Evolutionary conservation across 2,329 filamentous ascomycete genomes (phyloP), one percentile per base, ranked within the genome.

Genomic region (Alternaria incomplexa): DNA sequence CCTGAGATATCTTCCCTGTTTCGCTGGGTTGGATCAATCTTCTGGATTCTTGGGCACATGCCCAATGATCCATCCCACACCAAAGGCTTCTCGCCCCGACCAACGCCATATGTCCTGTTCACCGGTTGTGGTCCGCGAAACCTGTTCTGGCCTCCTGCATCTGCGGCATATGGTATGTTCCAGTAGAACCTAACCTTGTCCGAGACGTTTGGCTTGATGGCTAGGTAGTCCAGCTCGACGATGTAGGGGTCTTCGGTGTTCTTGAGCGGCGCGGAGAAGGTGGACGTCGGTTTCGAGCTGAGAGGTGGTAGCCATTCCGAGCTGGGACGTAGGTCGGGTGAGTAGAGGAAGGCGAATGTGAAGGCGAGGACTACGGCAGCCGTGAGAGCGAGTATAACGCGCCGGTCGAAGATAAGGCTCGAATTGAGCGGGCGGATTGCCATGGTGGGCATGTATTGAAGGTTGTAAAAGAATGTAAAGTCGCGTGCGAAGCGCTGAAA

Each of bases 111-210:
- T 44, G 70, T 74, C 26, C 70, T 63, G 22, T 72, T 72, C 40
- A 73, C 67, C 2, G 75, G 75, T 63, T 77, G 75, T 9, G 75
- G 75, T 20, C 73, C 73, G 28, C 75, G 63, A 44, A 77, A 77
- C 13, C 75, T 62, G 56, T 77, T 77, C 58, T 68, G 64, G 11
- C 74, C 74, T 22, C 65, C 67, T 15, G 75, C 71, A 13, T 67
- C 70, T 50, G 75, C 73, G 5, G 75, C 75, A 59, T 77, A 77
- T 0, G 75, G 75, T 13, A 77, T 77, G 56, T 77, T 77, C 75
- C 75, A 77, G 50, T 74, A 77, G 22, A 63, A 69, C 45, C 72
- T 67, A 3, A 76, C 69, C 23, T 71, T 67, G 25, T 75, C 73
- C n/a, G 68, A 65, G 48, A 72, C 72, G 46, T 73, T 71, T 6